Evolutionary conservation across 352 stramenopile genomes (phyloP), one percentile per base, ranked within the genome.

Genomic region (Pythium dissimile): DNA sequence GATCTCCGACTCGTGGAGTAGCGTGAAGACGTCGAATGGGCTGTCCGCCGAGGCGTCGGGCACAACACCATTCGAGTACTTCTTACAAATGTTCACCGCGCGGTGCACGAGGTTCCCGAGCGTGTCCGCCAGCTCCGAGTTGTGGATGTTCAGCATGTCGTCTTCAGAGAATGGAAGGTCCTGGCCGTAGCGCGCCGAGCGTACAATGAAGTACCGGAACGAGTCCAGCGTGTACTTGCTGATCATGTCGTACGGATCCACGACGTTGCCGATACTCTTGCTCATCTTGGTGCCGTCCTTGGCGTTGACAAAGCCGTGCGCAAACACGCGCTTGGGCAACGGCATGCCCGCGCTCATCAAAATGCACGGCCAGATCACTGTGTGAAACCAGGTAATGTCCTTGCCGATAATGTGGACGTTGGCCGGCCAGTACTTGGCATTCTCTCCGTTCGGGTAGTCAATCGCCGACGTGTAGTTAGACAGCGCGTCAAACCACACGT

Each of bases 401-500:
- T 99, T 99, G 42, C 97, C 84, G 44, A 94, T 92, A n/a, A 94
- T 83, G 69, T 94, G 84, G 50, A 94, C 84, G 42, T 65, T 89
- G 32, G 80, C 84, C 11, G 82, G 81, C 84, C 84, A 94, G 71
- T 86, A 92, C 67, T 83, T 86, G 42, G 80, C 70, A 30, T 84
- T 66, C 10, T 82, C 72, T 15, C 73, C 76, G 52, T 97, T 71
- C 9, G 93, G 93, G 72, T 98, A 99, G 60, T 92, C 95, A 42
- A 98, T 81, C 20, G 88, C 96, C 30, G 94, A 98, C 49, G 99
- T 77, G 66, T 99, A 99, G 80, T 99, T 99, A 8, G 94, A 81
- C 13, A 99, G 73, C 5, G 97, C 97, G 72, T 99, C 97, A 47
- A 99, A 97, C 97, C 97, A 99, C 44, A 99, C 97, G 74, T 99